Evolutionary conservation across 192 early-diverging fungal species (phyloP).

Genomic region (Allomyces javanicus): DNA sequence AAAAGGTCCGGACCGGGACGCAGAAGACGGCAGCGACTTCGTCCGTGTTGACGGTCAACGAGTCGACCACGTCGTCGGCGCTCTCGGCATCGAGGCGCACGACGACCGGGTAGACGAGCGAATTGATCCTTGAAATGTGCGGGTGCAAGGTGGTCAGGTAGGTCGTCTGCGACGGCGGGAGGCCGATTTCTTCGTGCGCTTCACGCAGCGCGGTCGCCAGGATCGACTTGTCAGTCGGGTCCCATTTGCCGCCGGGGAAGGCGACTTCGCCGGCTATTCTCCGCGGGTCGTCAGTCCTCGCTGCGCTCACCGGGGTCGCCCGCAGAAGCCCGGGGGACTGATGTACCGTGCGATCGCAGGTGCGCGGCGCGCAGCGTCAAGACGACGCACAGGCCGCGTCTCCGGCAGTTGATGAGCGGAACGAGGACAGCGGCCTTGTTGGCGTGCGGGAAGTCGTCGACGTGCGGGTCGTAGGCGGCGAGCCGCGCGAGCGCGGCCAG

Average conservation of each 20-base stretch:
- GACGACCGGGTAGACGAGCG: background rate
- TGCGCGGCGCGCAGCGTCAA: background rate
- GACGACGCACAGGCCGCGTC: background rate
- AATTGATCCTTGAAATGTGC: background rate
- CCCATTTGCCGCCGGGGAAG: slow-evolving; percentile 1
- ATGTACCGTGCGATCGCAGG: background rate
- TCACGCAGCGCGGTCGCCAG: slow-evolving; percentile 21
- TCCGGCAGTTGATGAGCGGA: background rate
- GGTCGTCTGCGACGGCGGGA: background rate
- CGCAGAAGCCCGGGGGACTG: too few relatives aligned
- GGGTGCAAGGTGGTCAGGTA: background rate
- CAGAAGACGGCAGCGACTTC: background rate
- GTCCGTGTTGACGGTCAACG: background rate
- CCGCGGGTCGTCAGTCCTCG: too few relatives aligned
- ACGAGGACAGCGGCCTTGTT: background rate
- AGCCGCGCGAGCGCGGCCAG: too few relatives aligned
- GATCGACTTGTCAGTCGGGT: slow-evolving; percentile 11
- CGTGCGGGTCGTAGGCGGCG: too few relatives aligned
- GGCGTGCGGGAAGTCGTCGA: background rate
- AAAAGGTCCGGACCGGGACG: background rate
- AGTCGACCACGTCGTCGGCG: background rate
- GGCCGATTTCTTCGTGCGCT: slow-evolving; percentile 19
- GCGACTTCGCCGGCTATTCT: background rate
- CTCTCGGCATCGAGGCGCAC: background rate
- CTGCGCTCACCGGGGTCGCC: too few relatives aligned